Evolutionary conservation across 805 yeast species (phyloP).

Genomic region (Kluyveromyces starmeri): DNA sequence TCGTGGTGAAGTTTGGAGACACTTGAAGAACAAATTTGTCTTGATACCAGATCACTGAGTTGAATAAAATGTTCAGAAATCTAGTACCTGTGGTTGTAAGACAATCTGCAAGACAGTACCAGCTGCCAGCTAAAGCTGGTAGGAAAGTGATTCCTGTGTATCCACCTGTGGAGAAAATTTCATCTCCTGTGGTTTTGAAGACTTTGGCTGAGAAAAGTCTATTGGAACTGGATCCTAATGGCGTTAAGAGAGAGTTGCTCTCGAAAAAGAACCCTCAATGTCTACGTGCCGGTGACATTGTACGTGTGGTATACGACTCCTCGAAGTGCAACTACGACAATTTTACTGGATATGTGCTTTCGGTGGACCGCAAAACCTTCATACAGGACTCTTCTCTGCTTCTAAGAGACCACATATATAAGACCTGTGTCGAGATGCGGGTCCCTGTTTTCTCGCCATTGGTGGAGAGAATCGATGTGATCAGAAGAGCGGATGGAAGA

Average conservation of each 20-base stretch:
- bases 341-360: conserved; percentile 72
- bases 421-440: conserved; percentile 78
- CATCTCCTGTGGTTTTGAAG: conserved; percentile 37
- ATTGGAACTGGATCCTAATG: conserved; percentile 59
- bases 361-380: conserved; percentile 60
- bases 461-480: conserved; percentile 64
- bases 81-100: conserved; percentile 1
- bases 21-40: too few species aligned
- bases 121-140: conserved; percentile 11
- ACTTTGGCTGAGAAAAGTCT: conserved; percentile 36
- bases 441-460: conserved; percentile 76
- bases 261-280: conserved; percentile 37
- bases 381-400: conserved; percentile 57
- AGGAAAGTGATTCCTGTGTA: conserved; percentile 25
- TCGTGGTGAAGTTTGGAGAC: too few species aligned
- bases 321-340: conserved; percentile 46
- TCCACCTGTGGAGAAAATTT: conserved; percentile 18
- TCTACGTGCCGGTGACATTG: conserved; percentile 73
- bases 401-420: conserved; percentile 72
- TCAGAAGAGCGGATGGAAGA: conserved; percentile 54
- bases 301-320: conserved; percentile 62
- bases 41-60: too few species aligned
- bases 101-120: conserved; percentile 10
- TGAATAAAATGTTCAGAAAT: neutral
- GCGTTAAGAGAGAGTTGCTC: conserved; percentile 52